Conservation (phyloP, 2,329 filamentous ascomycete species). For the Paraphaeosphaeria minitans region DNA sequence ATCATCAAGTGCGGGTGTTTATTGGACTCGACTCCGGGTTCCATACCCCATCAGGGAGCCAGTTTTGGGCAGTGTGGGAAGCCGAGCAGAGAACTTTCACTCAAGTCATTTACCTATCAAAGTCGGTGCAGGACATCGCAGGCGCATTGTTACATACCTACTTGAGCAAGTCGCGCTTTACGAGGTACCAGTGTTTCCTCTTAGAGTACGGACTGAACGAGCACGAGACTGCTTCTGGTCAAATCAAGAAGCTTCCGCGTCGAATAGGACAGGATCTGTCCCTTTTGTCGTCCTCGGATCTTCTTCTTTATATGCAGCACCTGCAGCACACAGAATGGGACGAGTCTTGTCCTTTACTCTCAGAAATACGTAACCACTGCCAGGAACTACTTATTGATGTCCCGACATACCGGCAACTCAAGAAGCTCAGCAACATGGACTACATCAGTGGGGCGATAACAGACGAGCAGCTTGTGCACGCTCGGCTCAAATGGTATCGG, state of each 20-base stretch:
- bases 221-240: conserved; percentile 14
- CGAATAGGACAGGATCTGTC: conserved; percentile 41
- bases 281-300: conserved; percentile 40
- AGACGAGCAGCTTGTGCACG: conserved; percentile 37
- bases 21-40: conserved; percentile 47
- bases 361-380: conserved; percentile 32
- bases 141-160: conserved; percentile 40
- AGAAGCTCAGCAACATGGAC: conserved; percentile 44
- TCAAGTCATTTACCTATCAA: conserved; percentile 43
- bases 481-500: conserved; percentile 44
- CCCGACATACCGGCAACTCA: conserved; percentile 44
- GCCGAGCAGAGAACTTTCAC: conserved; percentile 33
- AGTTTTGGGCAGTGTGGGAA: conserved; percentile 47
- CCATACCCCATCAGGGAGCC: conserved; percentile 37
- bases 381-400: conserved; percentile 42
- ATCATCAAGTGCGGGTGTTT: conserved; percentile 38
- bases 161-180: conserved; percentile 40
- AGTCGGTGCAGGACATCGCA: conserved; percentile 39
- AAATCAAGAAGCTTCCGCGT: conserved; percentile 26
- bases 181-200: conserved; percentile 44
- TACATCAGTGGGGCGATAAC: conserved; percentile 37
- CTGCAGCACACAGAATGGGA: conserved; percentile 41
- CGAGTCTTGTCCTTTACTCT: conserved; percentile 36
- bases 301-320: conserved; percentile 42
- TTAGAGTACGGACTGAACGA: conserved; percentile 34